These are phyloP conservation scores for Pseudomonodictys pantanalensis DNA, from an alignment of 495 filamentous ascomycete genomes.

Conservation along the genomic window DNA sequence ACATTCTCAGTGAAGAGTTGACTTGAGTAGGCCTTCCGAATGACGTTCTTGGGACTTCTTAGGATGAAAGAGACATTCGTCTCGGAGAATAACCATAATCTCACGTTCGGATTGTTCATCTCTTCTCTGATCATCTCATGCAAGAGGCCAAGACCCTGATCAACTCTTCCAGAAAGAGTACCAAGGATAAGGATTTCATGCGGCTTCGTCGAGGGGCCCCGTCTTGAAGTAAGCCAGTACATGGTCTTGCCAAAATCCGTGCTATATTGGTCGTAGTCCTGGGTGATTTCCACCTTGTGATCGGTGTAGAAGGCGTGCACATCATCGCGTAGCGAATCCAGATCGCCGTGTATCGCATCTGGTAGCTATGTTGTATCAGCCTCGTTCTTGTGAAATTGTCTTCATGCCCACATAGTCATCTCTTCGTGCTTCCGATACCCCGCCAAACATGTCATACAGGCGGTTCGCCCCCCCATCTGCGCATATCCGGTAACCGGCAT, in stretches of 20 bases:
- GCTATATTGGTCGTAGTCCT: slow-evolving; percentile 73
- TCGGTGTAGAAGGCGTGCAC: slow-evolving; percentile 59
- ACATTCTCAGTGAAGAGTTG: slow-evolving; percentile 60
- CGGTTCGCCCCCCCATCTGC: slow-evolving; percentile 91
- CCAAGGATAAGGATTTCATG: slow-evolving; percentile 67
- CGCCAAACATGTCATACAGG: slow-evolving; percentile 57
- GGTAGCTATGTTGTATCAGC: slow-evolving; percentile 50
- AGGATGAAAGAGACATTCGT: slow-evolving; percentile 80
- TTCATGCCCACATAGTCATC: slow-evolving; percentile 43
- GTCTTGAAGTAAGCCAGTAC: slow-evolving; percentile 52
- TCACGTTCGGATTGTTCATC: slow-evolving; percentile 34
- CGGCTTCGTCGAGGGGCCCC: neutral
- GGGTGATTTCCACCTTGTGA: slow-evolving; percentile 54
- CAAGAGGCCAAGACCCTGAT: slow-evolving; percentile 85
- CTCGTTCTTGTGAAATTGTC: neutral
- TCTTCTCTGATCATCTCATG: slow-evolving; percentile 60
- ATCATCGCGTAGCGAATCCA: slow-evolving; percentile 71
- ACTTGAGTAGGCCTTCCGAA: slow-evolving; percentile 55
- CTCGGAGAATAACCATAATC: slow-evolving; percentile 62
- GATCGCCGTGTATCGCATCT: slow-evolving; percentile 74
- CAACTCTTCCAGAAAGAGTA: slow-evolving; percentile 81
- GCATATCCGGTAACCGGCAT: slow-evolving; percentile 51
- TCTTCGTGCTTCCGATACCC: slow-evolving; percentile 41
- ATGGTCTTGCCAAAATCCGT: slow-evolving; percentile 81
- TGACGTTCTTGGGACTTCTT: slow-evolving; percentile 60